Evolutionary conservation across 345 rosid genomes (phyloP).

Genomic region (Balakata baccata): DNA sequence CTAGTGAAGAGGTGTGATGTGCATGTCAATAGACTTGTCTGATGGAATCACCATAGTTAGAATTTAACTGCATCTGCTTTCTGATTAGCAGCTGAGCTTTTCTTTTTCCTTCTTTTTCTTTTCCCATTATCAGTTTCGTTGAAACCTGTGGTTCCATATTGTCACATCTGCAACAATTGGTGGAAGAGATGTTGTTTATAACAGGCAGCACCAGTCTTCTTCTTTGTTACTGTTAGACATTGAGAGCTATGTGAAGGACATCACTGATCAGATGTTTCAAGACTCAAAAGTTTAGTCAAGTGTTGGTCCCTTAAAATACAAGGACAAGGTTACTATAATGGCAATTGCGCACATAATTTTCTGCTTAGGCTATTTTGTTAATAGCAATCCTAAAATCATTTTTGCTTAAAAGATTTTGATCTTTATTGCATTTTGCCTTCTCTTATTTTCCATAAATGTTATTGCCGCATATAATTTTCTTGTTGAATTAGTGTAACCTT

Average conservation of each 20-base stretch:
- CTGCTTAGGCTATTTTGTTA: not conserved
- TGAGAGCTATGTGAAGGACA: conserved; percentile 76
- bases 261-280: conserved; percentile 61
- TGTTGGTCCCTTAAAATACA: conserved; percentile 72
- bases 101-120: conserved; percentile 7
- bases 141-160: conserved; percentile 81
- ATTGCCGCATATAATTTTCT: too few relatives aligned
- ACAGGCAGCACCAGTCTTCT: conserved; percentile 89
- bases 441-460: not conserved
- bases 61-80: conserved; percentile 13
- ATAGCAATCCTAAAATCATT: not conserved
- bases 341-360: conserved; percentile 7
- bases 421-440: not conserved
- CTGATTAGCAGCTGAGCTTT: conserved; percentile 17
- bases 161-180: conserved; percentile 91
- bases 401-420: not conserved
- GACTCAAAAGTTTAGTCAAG: conserved; percentile 58
- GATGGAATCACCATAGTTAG: conserved; percentile 12
- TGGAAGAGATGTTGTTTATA: conserved; percentile 92
- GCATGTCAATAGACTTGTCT: not conserved
- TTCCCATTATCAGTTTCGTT: conserved; percentile 55
- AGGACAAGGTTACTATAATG: conserved; percentile 73
- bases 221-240: conserved; percentile 61
- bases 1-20: not conserved
- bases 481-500: not conserved